Evolutionary conservation across 176 grass and related monocot genomes (phyloP).

Genomic region (Bonia amplexicaulis): DNA sequence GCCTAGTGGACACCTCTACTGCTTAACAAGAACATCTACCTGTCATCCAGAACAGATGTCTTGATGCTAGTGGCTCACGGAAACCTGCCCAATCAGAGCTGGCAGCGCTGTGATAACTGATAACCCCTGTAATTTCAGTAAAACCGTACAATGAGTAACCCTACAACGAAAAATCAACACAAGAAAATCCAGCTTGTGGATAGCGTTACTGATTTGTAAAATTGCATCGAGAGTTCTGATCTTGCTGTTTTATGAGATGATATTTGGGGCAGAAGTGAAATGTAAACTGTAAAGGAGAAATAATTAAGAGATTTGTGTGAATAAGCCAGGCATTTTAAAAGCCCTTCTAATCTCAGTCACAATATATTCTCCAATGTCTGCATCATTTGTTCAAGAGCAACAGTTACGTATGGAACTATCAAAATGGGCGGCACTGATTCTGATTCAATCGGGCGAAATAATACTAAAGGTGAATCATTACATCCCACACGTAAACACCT

Average conservation of each 20-base stretch:
- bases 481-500: slow-evolving; percentile 27
- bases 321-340: background rate
- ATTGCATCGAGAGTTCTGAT: background rate
- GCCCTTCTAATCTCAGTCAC: background rate
- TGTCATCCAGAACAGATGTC: too few relatives aligned
- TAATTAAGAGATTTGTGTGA: background rate
- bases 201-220: background rate
- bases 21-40: too few relatives aligned
- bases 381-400: slow-evolving; percentile 9
- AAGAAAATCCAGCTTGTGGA: background rate
- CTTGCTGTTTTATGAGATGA: background rate
- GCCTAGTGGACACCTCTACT: too few relatives aligned
- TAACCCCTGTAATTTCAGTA: background rate
- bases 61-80: too few relatives aligned
- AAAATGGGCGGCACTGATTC: slow-evolving; percentile 7
- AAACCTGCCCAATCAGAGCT: background rate
- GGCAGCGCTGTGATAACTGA: background rate
- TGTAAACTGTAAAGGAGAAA: background rate
- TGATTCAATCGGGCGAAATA: background rate
- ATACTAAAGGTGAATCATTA: slow-evolving; percentile 14
- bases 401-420: background rate
- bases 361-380: background rate
- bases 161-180: background rate
- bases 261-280: background rate
- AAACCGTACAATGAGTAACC: background rate